Percentiles rank a stretch among this genome's conserved stretches.
These are phyloP conservation scores for Phtheirospermum japonicum DNA, from an alignment of 257 asterid genomes.

Conservation along the genomic window DNA sequence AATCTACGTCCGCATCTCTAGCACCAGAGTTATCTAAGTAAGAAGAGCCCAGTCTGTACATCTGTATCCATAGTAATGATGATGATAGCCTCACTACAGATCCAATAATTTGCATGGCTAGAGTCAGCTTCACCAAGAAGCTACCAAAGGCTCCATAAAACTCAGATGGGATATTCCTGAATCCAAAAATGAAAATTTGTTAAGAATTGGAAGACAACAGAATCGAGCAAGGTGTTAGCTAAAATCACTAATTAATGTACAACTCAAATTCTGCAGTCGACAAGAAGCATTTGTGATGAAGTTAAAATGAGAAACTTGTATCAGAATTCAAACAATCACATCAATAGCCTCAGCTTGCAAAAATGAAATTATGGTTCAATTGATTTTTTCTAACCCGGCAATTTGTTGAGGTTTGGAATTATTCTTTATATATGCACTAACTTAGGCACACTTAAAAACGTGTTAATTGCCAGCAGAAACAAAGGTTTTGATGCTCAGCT, in stretches of 20 bases:
- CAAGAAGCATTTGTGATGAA: background rate
- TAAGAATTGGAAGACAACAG: conserved; percentile 14
- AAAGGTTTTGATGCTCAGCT: background rate
- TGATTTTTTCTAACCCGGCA: conserved; percentile 3
- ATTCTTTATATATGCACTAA: background rate
- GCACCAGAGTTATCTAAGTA: conserved; percentile 50
- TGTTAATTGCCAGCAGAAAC: background rate
- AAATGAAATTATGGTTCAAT: background rate
- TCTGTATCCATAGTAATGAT: conserved; percentile 85
- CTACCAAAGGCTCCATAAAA: conserved; percentile 60
- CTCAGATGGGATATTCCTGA: conserved; percentile 77
- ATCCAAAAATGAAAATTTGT: conserved; percentile 13
- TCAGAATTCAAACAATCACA: background rate
- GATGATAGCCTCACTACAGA: conserved; percentile 75
- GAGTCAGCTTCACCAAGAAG: conserved; percentile 79
- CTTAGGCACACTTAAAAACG: background rate
- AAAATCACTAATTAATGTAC: background rate
- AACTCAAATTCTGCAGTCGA: background rate
- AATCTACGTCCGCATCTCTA: conserved; percentile 68
- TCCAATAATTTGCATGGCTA: conserved; percentile 81
- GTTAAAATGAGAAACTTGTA: background rate
- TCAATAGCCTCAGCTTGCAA: background rate
- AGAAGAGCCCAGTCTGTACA: conserved; percentile 92
- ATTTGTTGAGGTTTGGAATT: background rate
- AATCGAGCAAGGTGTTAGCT: conserved; percentile 1